Evolutionary conservation across 176 grass and related monocot genomes (phyloP), one percentile per base, ranked within the genome.

Genomic region (Oryza australiensis): DNA sequence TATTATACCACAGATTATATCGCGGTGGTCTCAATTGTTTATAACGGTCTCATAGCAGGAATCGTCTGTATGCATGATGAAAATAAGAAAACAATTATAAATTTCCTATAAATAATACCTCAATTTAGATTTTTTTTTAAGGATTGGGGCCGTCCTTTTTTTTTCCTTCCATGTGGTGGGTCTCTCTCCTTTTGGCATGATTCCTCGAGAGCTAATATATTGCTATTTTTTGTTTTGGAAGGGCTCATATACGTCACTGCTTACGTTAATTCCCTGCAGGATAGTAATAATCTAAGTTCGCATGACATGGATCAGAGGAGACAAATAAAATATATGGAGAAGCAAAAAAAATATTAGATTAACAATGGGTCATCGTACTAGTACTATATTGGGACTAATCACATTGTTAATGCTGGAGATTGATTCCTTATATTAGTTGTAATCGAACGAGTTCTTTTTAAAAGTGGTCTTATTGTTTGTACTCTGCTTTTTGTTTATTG

Each of bases 391-490:
- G 42, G 83, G 14, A 46, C 34, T 45, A 49, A 75, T 68, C 34
- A 1, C 34, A 46, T 84, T 68, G 76, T 64, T 85, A 64, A 65
- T 86, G 43, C 15, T 77, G 79, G 29, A 45, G 55, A 84, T 82
- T 86, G 83, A 86, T 90, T 90, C 84, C 84, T 90, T 90, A 74
- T 90, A 86, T 86, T 90, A 51, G 79, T 72, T 86, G 83, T 74
- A 67, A 74, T 86, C 83, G 27, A 83, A 74, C 5, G 62, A 73
- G 28, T 51, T 72, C 48, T 86, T 86, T 83, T 79, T 63, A 78
- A 86, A 86, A 86, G 29, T 55, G 62, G 37, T 68, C 62, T 14
- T 43, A 60, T 83, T 69, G 60, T 82, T 86, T 83, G 59, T 73
- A 32, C 66, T 38, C 1, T 60, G 55, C 73, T 26, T 75, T 42